A percentile compares a stretch with the other conserved stretches of the same genome.
These are phyloP conservation scores for Teunomyces pallodes DNA, from an alignment of 805 yeast species.

Conservation along the genomic window DNA sequence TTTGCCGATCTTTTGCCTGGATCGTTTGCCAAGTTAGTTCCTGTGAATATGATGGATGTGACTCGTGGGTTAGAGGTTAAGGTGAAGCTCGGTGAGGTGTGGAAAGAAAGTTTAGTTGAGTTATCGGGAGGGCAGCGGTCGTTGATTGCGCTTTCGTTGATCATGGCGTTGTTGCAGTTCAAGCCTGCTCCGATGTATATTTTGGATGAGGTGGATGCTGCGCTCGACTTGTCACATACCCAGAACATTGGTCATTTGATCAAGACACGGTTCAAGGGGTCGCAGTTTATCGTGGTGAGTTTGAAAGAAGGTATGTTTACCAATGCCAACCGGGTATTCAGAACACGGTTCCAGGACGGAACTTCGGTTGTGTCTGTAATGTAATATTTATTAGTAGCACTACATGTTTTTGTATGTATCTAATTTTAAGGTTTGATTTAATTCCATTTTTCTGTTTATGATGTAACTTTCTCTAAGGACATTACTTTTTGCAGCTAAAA, in stretches of 20 bases:
- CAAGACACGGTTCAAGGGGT: constrained; percentile 90
- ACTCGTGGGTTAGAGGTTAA: constrained; percentile 88
- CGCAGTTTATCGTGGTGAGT: constrained; percentile 95
- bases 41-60: constrained; percentile 75
- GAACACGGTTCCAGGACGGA: constrained; percentile 95
- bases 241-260: constrained; percentile 96
- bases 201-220: constrained; percentile 97
- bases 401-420: not conserved
- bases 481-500: not conserved
- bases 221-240: constrained; percentile 93
- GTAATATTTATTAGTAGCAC: constrained; percentile 23
- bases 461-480: not conserved
- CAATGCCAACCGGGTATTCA: constrained; percentile 90
- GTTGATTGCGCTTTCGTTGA: constrained; percentile 85
- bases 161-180: constrained; percentile 87
- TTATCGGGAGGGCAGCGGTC: constrained; percentile 97
- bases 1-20: constrained; percentile 87
- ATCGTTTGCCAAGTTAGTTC: constrained; percentile 84
- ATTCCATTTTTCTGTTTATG: not conserved
- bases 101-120: constrained; percentile 96
- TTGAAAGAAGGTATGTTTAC: constrained; percentile 98
- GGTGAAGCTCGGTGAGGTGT: constrained; percentile 84
- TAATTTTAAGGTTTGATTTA: not conserved
- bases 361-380: constrained; percentile 84
- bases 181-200: constrained; percentile 99